Evolutionary conservation across 495 filamentous ascomycete species (phyloP), one percentile per base, ranked within the genome.

Genomic region (Monascus purpureus): DNA sequence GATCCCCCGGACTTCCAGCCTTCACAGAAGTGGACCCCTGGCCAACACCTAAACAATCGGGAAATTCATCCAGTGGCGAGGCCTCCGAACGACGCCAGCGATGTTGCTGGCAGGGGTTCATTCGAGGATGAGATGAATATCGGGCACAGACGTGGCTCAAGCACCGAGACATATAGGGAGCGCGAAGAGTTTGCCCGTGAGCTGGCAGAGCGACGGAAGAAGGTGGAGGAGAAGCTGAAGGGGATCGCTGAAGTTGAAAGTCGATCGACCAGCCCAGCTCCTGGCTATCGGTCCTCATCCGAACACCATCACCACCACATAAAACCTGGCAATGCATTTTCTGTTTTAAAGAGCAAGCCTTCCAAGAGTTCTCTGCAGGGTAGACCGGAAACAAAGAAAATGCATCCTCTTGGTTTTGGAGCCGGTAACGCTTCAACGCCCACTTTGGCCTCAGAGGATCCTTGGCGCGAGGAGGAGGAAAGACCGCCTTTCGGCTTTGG

Each of bases 101-200:
- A 37, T 12, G 32, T 27, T 39, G 53, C 43, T 25, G 52, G 51
- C 28, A 32, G 47, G 35, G 35, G 60, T 8, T 43, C 56, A 16
- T 55, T 60, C 53, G 43, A 48, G 30, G 49, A 53, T 2, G 54
- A 59, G 26, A 35, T 53, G 9, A 30, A 38, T 26, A 42, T 33
- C 16, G 47, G 54, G 17, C 74, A 73, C 38, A 51, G 51, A 23
- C 66, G 71, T 33, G 65, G 58, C 18, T 67, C 47, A 27, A 75
- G 74, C 46, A 69, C 65, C 2, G 74, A 73, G 35, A 74, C 72
- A 1, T 65, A 75, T 34, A 63, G 61, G 20, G 82, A 83, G 33
- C 68, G 70, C 4, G 77, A 86, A 29, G 84, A 82, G 32, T 87
- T 94, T 42, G 75, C 75, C 13, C 75, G 67, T 35, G 82, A 90